These are phyloP conservation scores for Hypericum perforatum DNA, from an alignment of 345 rosid genomes.

Conservation along the genomic window DNA sequence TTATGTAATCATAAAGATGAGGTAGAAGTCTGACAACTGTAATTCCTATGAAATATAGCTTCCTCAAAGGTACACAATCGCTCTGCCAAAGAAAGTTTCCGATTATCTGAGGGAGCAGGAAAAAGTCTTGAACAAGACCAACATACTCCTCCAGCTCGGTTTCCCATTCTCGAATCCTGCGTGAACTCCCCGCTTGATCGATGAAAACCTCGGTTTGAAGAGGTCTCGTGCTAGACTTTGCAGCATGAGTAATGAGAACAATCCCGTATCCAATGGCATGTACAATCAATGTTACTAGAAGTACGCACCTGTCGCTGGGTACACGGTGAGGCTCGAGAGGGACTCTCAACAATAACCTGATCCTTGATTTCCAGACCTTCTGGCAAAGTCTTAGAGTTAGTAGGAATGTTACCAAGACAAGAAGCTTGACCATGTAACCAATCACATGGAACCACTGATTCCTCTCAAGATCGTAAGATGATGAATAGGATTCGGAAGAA, in stretches of 20 bases:
- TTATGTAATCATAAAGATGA: conserved; percentile 56
- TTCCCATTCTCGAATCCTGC: conserved; percentile 35
- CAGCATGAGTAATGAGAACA: conserved; percentile 38
- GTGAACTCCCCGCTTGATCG: conserved; percentile 26
- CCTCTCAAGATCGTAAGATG: conserved; percentile 44
- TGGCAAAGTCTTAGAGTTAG: conserved; percentile 69
- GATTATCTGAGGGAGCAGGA: conserved; percentile 81
- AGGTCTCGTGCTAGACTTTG: conserved; percentile 24
- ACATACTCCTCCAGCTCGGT: conserved; percentile 68
- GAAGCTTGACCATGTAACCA: conserved; percentile 70
- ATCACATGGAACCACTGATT: conserved; percentile 59
- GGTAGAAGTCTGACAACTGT: conserved; percentile 69
- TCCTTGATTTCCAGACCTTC: conserved; percentile 81
- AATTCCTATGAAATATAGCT: conserved; percentile 55
- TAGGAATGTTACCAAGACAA: conserved; percentile 54
- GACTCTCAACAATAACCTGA: conserved; percentile 33
- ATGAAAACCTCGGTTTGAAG: conserved; percentile 16
- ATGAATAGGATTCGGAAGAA: conserved; percentile 33
- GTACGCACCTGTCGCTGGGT: conserved; percentile 55
- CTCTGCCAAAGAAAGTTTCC: conserved; percentile 68
- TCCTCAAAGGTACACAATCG: conserved; percentile 48
- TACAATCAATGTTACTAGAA: conserved; percentile 30
- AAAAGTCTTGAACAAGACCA: conserved; percentile 81
- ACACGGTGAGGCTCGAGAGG: conserved; percentile 51
- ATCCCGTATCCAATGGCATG: conserved; percentile 50